Evolutionary conservation across 2,329 filamentous ascomycete species (phyloP).

Genomic region (Bimuria novae-zelandiae): DNA sequence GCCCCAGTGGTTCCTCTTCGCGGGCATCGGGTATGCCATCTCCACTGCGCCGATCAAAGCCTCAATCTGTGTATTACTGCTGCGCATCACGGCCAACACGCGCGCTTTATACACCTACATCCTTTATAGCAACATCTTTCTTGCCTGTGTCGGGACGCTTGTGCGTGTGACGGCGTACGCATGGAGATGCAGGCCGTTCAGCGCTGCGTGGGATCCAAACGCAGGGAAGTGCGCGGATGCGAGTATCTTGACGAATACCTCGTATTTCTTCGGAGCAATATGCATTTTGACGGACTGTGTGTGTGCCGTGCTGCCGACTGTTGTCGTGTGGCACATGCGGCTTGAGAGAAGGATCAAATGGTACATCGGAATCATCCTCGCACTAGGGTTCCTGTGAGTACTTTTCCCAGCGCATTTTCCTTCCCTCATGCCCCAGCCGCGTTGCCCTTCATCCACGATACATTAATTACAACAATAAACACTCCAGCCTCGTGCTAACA

Average conservation of each 20-base stretch:
- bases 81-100: not conserved
- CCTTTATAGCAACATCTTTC: not conserved
- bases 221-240: not conserved
- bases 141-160: not conserved
- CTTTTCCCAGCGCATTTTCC: too few species aligned
- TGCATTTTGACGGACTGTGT: constrained; percentile 5
- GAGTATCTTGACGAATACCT: not conserved
- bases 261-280: constrained; percentile 4
- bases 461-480: not conserved
- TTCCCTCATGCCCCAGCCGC: too few species aligned
- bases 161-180: not conserved
- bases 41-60: constrained; percentile 7
- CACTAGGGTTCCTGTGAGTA: constrained; percentile 6
- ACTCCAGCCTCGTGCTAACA: not conserved
- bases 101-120: not conserved
- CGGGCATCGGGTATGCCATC: constrained; percentile 1
- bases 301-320: not conserved
- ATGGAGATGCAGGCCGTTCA: not conserved
- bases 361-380: constrained; percentile 1
- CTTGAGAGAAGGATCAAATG: not conserved
- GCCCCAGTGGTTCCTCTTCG: constrained; percentile 5
- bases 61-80: constrained; percentile 7
- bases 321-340: constrained; percentile 3
- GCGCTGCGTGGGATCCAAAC: constrained; percentile 1
- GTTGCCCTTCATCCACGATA: not conserved